phyloP scores from a whole-genome alignment of 2,329 filamentous ascomycete genomes.

The Colletotrichum godetiae region DNA sequence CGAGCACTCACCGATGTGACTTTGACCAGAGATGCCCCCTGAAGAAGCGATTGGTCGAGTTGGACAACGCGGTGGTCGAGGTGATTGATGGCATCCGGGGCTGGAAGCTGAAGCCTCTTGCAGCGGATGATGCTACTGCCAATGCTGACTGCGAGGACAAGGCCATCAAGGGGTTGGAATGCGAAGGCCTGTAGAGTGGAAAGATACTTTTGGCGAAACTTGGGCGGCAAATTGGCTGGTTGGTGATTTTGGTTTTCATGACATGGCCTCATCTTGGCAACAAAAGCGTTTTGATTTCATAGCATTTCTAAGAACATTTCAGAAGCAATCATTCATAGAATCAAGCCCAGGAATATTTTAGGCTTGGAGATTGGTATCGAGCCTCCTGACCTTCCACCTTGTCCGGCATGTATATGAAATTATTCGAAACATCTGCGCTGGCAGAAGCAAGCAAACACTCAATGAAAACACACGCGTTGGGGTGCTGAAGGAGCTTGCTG shows the following conservation, averaged over 20 bases:
- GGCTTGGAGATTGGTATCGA: background rate
- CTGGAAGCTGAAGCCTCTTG: background rate
- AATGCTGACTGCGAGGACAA: background rate
- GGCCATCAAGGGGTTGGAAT: background rate
- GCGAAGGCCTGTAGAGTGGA: background rate
- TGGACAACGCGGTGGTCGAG: background rate
- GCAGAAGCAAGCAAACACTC: background rate
- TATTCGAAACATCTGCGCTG: background rate
- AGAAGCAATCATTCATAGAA: background rate
- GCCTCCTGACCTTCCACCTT: background rate
- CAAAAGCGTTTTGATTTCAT: background rate
- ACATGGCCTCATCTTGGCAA: background rate
- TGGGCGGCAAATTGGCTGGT: background rate
- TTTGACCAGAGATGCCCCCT: background rate
- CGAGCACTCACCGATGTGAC: background rate
- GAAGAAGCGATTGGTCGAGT: background rate
- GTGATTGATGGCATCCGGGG: background rate
- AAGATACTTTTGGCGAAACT: background rate
- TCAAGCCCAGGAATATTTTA: background rate
- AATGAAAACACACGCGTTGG: background rate
- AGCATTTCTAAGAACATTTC: background rate
- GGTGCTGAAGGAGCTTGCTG: background rate
- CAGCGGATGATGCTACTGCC: background rate
- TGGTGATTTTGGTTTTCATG: background rate
- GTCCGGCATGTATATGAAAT: background rate